Conservation (phyloP, 257 asterid species). For the Nicotiana paniculata region DNA sequence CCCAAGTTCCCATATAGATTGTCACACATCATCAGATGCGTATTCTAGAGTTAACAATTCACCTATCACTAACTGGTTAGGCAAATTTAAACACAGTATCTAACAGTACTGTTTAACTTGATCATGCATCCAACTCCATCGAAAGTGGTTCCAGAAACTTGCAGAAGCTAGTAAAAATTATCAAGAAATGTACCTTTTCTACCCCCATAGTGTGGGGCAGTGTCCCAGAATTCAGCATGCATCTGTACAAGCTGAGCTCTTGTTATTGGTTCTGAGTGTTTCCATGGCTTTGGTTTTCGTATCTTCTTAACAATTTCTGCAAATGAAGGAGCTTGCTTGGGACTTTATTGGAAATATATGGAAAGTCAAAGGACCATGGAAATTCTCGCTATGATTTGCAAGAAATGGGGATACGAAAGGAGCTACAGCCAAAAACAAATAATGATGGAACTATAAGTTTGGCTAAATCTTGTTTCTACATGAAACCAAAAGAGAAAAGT, state of each 20-base stretch:
- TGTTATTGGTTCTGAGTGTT: conserved; percentile 56
- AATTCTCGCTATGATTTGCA: too few relatives aligned
- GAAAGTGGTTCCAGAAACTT: background rate
- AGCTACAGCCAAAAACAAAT: too few relatives aligned
- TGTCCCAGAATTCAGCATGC: conserved; percentile 81
- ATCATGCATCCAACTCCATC: background rate
- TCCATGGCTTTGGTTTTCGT: conserved; percentile 70
- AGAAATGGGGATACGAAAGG: too few relatives aligned
- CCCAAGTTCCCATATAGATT: background rate
- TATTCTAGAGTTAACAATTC: background rate
- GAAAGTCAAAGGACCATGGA: too few relatives aligned
- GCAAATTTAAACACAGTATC: background rate
- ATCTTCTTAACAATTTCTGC: conserved; percentile 53
- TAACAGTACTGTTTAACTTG: background rate
- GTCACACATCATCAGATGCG: background rate
- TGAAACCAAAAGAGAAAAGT: too few relatives aligned
- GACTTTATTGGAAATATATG: too few relatives aligned
- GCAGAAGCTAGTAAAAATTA: background rate
- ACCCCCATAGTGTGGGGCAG: conserved; percentile 80
- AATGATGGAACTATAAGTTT: too few relatives aligned
- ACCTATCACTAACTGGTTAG: background rate
- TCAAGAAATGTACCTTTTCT: conserved; percentile 41
- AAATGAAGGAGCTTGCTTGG: background rate
- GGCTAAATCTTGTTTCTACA: too few relatives aligned
- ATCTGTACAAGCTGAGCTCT: conserved; percentile 46